These are phyloP conservation scores for Pseudogymnoascus sp. DNA, from an alignment of 2,329 filamentous ascomycete species.

Conservation along the genomic window DNA sequence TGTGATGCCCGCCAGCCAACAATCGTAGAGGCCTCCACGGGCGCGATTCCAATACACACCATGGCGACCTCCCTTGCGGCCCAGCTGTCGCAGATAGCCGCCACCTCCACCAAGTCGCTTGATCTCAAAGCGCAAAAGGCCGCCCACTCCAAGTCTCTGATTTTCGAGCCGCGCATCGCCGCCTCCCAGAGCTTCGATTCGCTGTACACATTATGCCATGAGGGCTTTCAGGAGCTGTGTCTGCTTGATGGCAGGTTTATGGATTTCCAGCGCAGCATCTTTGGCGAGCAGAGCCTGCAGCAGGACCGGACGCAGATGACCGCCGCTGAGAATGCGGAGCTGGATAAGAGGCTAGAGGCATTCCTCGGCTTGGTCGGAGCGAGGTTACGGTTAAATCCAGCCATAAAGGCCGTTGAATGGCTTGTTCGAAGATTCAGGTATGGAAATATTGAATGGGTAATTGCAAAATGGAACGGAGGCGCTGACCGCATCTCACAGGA, in stretches of 20 bases:
- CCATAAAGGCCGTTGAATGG: conserved; percentile 91
- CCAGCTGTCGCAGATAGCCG: conserved; percentile 88
- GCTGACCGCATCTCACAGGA: conserved; percentile 39
- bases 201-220: conserved; percentile 75
- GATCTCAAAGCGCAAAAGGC: conserved; percentile 89
- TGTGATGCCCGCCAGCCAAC: conserved; percentile 8
- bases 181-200: conserved; percentile 84
- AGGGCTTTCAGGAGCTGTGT: conserved; percentile 88
- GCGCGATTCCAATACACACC: conserved; percentile 8
- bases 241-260: conserved; percentile 72
- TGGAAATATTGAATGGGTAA: conserved; percentile 20
- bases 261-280: conserved; percentile 68
- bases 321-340: conserved; percentile 67
- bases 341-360: conserved; percentile 68
- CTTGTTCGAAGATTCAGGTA: conserved; percentile 83
- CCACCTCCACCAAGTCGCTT: conserved; percentile 80
- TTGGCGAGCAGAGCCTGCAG: conserved; percentile 85
- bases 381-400: conserved; percentile 73
- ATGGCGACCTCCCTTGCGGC: conserved; percentile 86
- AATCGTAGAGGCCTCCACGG: not conserved
- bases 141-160: conserved; percentile 85
- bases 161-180: conserved; percentile 82
- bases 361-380: conserved; percentile 76
- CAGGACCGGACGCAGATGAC: conserved; percentile 85
- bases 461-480: conserved; percentile 10